Conservation (phyloP, 2,329 filamentous ascomycete genomes). For the Pestalotiopsis sp. region DNA sequence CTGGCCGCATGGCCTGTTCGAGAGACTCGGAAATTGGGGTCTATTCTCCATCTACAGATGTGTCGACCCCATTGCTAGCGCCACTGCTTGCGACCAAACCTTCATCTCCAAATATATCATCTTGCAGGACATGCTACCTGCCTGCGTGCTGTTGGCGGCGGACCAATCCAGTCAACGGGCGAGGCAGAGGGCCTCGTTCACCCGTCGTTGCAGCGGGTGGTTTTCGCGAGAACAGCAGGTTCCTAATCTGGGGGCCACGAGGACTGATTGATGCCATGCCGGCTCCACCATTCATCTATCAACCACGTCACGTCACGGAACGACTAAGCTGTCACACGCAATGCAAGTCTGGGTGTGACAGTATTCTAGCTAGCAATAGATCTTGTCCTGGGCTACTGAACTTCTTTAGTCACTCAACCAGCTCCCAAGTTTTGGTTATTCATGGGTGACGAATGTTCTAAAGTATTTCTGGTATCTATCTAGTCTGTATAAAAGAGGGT, state of each 20-base stretch:
- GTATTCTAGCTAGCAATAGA: background rate
- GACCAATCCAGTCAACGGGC: background rate
- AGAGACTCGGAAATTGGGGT: background rate
- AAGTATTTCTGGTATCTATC: background rate
- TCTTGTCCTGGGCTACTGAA: background rate
- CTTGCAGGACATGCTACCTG: background rate
- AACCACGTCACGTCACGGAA: constrained; percentile 5
- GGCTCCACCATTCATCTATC: constrained; percentile 7
- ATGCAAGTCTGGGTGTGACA: background rate
- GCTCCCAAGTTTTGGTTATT: background rate
- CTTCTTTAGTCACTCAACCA: background rate
- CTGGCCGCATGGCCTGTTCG: background rate
- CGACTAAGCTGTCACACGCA: constrained; percentile 5
- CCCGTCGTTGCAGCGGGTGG: background rate
- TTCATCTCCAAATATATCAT: background rate
- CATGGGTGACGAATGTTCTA: background rate
- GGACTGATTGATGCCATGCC: background rate
- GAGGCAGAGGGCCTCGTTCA: background rate
- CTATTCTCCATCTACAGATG: background rate
- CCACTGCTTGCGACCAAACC: background rate
- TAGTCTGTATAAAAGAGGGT: background rate
- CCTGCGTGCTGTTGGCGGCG: background rate
- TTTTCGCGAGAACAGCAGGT: background rate
- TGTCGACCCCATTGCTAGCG: background rate
- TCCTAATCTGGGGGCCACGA: constrained; percentile 7